Evolutionary conservation across 225 moss, liverwort and hornwort species (phyloP), one percentile per base, ranked within the genome.

Genomic region (Polytrichum formosum): DNA sequence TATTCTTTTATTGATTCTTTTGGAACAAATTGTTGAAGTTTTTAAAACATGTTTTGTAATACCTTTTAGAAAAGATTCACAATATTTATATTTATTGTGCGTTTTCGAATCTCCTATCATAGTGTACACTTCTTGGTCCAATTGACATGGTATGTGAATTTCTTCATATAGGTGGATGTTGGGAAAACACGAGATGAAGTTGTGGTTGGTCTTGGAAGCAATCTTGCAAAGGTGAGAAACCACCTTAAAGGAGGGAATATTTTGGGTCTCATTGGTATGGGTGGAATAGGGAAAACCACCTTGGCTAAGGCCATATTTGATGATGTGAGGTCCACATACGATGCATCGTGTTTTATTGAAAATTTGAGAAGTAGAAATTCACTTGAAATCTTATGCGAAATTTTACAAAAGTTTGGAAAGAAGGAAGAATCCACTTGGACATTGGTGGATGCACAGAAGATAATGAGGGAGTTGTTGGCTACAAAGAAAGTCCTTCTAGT

Each of bases 271-370:
- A 31, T 58, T 28, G 69, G 69, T 9, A 21, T 70, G 69, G 69
- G 69, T 20, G 69, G 69, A 29, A 70, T 70, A 27, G 69, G 69
- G 6, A 70, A 70, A n/a, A 20, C 69, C 25, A 70, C 69, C 26
- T 19, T 70, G 56, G 69, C 56, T 26, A 70, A 70, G 5, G 69
- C 69, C 16, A 16, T 70, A 27, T 54, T 10, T 70, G 26, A 70
- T 28, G 19, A 70, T 18, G 21, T 59, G 16, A 28, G 0, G 23
- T 29, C 25, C 3, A 70, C 17, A 18, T 59, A 28, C 31, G 4
- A 31, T 18, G 59, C 33, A 60, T 29, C 22, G 13, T 61, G 60
- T 18, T 70, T 61, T 70, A 17, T 61, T 2, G 21, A 31, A 59
- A 26, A 70, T 13, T 10, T 70, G 22, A 70, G 61, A 13, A 22